Evolutionary conservation across 108 stramenopile species (phyloP), one percentile per base, ranked within the genome.

Genomic region (Chaetoceros tenuissimus): DNA sequence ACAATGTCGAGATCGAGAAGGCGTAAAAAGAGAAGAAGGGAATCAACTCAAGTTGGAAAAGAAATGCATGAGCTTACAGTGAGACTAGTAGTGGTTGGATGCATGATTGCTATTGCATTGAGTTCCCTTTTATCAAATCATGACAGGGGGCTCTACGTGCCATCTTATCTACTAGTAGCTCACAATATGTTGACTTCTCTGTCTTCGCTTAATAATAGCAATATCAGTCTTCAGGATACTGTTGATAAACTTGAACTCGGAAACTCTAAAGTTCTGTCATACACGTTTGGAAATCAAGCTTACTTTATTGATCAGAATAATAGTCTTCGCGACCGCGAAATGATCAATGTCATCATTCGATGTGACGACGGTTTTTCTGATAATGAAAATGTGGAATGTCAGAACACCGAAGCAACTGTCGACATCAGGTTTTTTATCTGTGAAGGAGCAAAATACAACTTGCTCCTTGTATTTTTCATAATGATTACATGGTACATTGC

Each of bases 11-110:
- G 34, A 5, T 40, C 34, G 8, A 5, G 34, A 40, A 40, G 13
- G 5, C 5, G 13, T 10, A n/a, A n/a, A n/a, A n/a, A n/a, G n/a
- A n/a, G n/a, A n/a, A n/a, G n/a, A n/a, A n/a, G n/a, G n/a, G n/a
- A n/a, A n/a, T 40, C 34, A 13, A 73, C 74, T 5, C 74, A 80
- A 59, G 71, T 80, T 28, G 84, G 84, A 57, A 77, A 71, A 53
- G 85, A 81, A 46, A 91, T 87, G 89, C 73, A 81, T 31, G 75
- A 80, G 51, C 47, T 84, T 17, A 85, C 85, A 0, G 85, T 83
- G 26, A 79, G 84, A 57, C 71, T 85, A 0, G 89, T 91, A 0
- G 89, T 82, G 16, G 46, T 84, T 17, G 83, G 81, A 3, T 74
- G 77, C 34, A 63, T 89, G 45, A 2, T 85, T 31, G 66, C 69